Conservation (phyloP, 129 eudicot genomes). For the Centella asiatica region DNA sequence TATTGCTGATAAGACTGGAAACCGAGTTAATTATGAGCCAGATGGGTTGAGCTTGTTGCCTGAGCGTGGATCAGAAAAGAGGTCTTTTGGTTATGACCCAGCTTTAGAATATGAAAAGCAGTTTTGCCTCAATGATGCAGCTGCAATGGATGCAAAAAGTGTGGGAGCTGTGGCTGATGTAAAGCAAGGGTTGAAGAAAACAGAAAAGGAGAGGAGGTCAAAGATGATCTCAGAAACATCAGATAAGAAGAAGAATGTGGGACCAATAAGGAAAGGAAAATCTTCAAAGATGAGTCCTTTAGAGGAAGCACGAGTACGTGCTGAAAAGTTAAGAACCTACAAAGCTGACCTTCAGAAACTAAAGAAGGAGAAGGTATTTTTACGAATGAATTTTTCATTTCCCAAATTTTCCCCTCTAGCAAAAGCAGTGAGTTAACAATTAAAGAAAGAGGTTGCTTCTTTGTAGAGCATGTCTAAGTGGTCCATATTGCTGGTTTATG, state of each 20-base stretch:
- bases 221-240: conserved; percentile 29
- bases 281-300: conserved; percentile 43
- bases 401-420: too few species aligned
- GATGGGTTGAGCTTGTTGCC: conserved; percentile 76
- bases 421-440: neutral
- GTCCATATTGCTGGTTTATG: neutral
- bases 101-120: conserved; percentile 77
- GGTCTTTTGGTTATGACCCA: conserved; percentile 46
- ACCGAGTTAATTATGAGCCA: conserved; percentile 48
- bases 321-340: conserved; percentile 67
- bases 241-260: conserved; percentile 38
- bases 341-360: conserved; percentile 87
- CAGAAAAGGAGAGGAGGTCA: conserved; percentile 42
- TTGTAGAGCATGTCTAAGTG: neutral
- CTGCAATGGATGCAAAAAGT: conserved; percentile 19
- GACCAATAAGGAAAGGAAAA: conserved; percentile 52
- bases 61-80: conserved; percentile 51
- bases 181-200: conserved; percentile 49
- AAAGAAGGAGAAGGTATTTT: conserved; percentile 78
- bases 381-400: neutral
- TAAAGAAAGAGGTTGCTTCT: neutral
- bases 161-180: conserved; percentile 23
- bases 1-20: conserved; percentile 19
- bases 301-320: conserved; percentile 86
- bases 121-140: conserved; percentile 23